phyloP scores from a whole-genome alignment of 225 moss, liverwort and hornwort species.

The Antitrichia curtipendula region DNA sequence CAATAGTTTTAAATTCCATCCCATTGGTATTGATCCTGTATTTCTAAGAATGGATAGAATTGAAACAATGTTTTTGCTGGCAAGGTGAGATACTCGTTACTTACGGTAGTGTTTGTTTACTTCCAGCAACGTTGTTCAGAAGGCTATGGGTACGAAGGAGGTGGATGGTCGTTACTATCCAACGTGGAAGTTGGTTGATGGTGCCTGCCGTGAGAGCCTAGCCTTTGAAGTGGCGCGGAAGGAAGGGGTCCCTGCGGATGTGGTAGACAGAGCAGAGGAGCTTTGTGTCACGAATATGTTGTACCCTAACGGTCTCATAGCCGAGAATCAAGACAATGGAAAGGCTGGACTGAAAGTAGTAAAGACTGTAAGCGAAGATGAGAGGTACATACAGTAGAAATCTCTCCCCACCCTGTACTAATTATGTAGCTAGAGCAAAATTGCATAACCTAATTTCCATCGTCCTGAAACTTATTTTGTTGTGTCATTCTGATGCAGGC shows the following conservation, averaged over 20 bases:
- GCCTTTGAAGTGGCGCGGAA: constrained; percentile 94
- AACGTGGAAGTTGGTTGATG: constrained; percentile 83
- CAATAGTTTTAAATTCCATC: background rate
- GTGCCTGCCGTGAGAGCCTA: constrained; percentile 88
- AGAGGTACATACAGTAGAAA: constrained; percentile 6
- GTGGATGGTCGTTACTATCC: constrained; percentile 49
- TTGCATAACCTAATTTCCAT: background rate
- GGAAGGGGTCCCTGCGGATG: constrained; percentile 71
- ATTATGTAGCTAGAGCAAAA: background rate
- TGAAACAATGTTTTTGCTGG: background rate
- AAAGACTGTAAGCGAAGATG: constrained; percentile 5
- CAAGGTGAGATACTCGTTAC: background rate
- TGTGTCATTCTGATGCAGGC: background rate
- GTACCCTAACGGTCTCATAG: constrained; percentile 11
- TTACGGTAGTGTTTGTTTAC: background rate
- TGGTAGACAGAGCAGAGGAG: constrained; percentile 74
- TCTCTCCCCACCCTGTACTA: background rate
- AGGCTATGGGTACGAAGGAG: constrained; percentile 74
- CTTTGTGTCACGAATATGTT: constrained; percentile 41
- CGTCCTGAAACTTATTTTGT: background rate
- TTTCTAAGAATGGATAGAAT: background rate
- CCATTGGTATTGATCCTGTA: background rate
- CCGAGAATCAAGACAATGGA: background rate
- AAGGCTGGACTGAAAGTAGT: background rate
- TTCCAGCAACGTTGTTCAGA: constrained; percentile 57